Percentiles rank a stretch among this genome's conserved stretches.
Evolutionary conservation across 208 protist species (phyloP).

Genomic region (Angomonas desouzai): DNA sequence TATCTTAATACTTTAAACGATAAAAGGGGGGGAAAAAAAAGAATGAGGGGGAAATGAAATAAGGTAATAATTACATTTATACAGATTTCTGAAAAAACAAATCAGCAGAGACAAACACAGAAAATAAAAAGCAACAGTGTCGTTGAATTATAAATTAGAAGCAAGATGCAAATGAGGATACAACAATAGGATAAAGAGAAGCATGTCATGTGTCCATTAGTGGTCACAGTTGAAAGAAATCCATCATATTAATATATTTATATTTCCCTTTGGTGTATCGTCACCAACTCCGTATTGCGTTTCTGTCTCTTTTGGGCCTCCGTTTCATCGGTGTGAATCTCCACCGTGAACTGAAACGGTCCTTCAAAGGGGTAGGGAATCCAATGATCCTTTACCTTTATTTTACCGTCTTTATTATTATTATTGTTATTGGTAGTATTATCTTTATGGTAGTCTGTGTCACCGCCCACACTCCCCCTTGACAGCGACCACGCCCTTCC

Average conservation of each 20-base stretch:
- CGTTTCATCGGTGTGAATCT: too few relatives aligned
- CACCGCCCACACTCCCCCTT: background rate
- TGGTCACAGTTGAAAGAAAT: too few relatives aligned
- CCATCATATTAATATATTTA: background rate
- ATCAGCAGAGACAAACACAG: background rate
- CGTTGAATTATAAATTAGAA: too few relatives aligned
- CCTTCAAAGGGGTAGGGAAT: conserved; percentile 11
- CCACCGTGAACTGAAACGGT: conserved; percentile 6
- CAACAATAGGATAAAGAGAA: conserved; percentile 14
- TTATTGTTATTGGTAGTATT: conserved; percentile 17
- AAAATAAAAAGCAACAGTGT: background rate
- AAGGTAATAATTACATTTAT: conserved; percentile 7
- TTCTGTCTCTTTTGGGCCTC: background rate
- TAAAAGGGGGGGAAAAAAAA: conserved; percentile 3
- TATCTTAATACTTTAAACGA: too few relatives aligned
- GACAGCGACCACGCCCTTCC: background rate
- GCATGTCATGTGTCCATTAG: too few relatives aligned
- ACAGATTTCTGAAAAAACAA: too few relatives aligned
- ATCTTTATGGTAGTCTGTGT: background rate
- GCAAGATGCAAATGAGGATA: too few relatives aligned
- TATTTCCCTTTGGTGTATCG: conserved; percentile 8
- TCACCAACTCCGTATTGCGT: conserved; percentile 1
- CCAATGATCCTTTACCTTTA: conserved; percentile 1
- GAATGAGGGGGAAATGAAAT: conserved; percentile 12
- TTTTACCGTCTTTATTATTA: conserved; percentile 11